phyloP scores from a whole-genome alignment of 2,329 filamentous ascomycete genomes.

The Byssochlamys sp. region DNA sequence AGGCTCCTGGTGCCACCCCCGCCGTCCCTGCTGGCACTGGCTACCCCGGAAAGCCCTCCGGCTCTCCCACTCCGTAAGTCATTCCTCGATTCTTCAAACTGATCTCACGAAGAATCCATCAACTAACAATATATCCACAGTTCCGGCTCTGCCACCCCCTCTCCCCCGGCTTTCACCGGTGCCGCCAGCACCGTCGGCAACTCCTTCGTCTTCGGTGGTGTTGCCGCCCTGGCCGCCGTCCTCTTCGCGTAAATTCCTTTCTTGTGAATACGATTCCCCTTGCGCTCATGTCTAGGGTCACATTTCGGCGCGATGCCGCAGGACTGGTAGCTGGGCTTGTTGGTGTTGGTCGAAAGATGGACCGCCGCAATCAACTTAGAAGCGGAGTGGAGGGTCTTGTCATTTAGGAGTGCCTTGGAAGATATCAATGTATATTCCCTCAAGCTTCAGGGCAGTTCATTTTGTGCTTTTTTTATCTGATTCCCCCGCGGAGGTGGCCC shows the following conservation, averaged over 20 bases:
- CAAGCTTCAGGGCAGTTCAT: neutral
- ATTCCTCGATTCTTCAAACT: conserved; percentile 1
- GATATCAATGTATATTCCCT: neutral
- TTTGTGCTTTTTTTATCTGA: neutral
- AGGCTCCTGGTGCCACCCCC: conserved; percentile 1
- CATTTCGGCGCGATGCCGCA: neutral
- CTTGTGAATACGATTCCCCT: conserved; percentile 21
- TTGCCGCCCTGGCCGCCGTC: conserved; percentile 21
- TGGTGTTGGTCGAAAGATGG: neutral
- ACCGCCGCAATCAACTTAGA: neutral
- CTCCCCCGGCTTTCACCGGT: conserved; percentile 19
- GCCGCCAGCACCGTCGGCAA: conserved; percentile 19
- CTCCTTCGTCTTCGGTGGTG: conserved; percentile 23
- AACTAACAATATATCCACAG: neutral
- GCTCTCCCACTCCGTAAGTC: conserved; percentile 11
- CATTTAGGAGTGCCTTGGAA: neutral
- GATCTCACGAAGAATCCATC: neutral
- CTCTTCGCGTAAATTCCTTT: conserved; percentile 24
- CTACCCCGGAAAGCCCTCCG: conserved; percentile 7
- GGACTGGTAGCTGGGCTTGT: neutral
- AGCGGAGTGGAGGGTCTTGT: neutral
- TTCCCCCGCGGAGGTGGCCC: neutral
- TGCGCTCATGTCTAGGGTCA: neutral
- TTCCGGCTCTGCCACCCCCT: conserved; percentile 4
- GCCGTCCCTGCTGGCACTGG: conserved; percentile 11